Base-by-base conservation (phyloP, 2,329 filamentous ascomycete genomes). In the Cladosporium sp. region DNA sequence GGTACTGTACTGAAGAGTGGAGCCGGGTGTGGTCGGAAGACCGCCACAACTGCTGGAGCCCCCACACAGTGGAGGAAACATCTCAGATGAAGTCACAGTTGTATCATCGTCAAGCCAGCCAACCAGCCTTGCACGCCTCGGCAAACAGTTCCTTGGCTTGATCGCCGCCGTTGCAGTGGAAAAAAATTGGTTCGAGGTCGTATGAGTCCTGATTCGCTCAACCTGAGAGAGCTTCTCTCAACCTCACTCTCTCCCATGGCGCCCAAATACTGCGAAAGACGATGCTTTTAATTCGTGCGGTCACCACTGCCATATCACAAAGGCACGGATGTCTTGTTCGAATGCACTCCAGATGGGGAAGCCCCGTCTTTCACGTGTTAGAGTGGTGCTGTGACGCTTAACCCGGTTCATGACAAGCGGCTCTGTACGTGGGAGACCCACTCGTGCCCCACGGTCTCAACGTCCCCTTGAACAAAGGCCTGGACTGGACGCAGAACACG, bases 71-170 rank as follows among this genome's bases (percentile, higher is more conserved):
- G 34, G 15, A 38, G 38, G 57, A 44, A 59, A 59, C 11, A 44
- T 59, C 38, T 47, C 8, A 24, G 24, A 59, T 64, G 61, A 64
- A 64, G 61, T 64, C 61, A 64, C 61, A 47, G 24, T 49, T 63
- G 60, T 49, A 49, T 63, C 60, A 63, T 54, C 10, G 18, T 34
- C 26, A 60, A 28, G 15, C 14, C 12, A 60, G 18, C n/a, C 36
- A 30, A 30, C 26, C 52, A 57, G 26, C 57, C 24, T 18, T 30
- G 18, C 52, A 30, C 51, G 28, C 51, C 30, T 55, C 52, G 52
- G 52, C 52, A 55, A 15, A 55, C 28, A 24, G 1, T 8, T 55
- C 15, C 30, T 55, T 55, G 52, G 52, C 52, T 34, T 30, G 51
- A 54, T 54, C 51, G 51, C 51, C 28, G 28, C 26, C 18, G 15